Conservation (phyloP, 2,329 filamentous ascomycete genomes). For the Sarocladium kiliense region DNA sequence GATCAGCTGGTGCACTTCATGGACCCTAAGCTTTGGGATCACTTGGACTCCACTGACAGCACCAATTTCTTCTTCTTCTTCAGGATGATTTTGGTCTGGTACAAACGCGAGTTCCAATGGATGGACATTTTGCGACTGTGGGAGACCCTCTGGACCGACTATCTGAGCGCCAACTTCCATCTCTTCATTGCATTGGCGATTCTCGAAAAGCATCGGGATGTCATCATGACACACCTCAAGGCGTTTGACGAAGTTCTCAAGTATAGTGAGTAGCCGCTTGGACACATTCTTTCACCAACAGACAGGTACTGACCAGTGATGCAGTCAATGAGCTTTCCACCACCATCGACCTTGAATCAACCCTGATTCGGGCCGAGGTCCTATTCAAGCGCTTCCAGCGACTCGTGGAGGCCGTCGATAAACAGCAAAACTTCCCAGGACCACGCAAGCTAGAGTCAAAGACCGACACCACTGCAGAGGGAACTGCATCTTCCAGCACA, state of each 20-base stretch:
- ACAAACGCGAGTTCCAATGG: slow-evolving; percentile 95
- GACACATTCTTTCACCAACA: background rate
- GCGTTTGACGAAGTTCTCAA: slow-evolving; percentile 97
- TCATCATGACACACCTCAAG: slow-evolving; percentile 90
- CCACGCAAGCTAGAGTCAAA: slow-evolving; percentile 26
- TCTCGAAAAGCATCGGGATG: slow-evolving; percentile 88
- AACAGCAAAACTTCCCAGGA: slow-evolving; percentile 77
- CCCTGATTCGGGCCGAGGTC: slow-evolving; percentile 79
- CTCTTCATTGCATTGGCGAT: slow-evolving; percentile 92
- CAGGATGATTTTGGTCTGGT: slow-evolving; percentile 98
- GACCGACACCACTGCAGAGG: slow-evolving; percentile 11
- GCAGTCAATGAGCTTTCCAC: slow-evolving; percentile 90
- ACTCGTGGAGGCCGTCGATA: slow-evolving; percentile 86
- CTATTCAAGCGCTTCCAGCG: slow-evolving; percentile 86
- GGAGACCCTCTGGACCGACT: slow-evolving; percentile 95
- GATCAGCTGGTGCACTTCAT: slow-evolving; percentile 96
- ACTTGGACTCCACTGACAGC: slow-evolving; percentile 83
- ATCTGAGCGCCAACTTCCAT: slow-evolving; percentile 82
- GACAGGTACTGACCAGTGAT: background rate
- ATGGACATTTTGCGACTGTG: slow-evolving; percentile 79
- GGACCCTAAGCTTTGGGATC: slow-evolving; percentile 89
- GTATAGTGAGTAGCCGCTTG: slow-evolving; percentile 61
- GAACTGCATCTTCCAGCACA: slow-evolving; percentile 10
- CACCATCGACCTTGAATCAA: slow-evolving; percentile 85
- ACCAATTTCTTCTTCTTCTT: slow-evolving; percentile 99